Evolutionary conservation across 192 early-diverging fungal species (phyloP).

Genomic region (Kappamyces sp.): DNA sequence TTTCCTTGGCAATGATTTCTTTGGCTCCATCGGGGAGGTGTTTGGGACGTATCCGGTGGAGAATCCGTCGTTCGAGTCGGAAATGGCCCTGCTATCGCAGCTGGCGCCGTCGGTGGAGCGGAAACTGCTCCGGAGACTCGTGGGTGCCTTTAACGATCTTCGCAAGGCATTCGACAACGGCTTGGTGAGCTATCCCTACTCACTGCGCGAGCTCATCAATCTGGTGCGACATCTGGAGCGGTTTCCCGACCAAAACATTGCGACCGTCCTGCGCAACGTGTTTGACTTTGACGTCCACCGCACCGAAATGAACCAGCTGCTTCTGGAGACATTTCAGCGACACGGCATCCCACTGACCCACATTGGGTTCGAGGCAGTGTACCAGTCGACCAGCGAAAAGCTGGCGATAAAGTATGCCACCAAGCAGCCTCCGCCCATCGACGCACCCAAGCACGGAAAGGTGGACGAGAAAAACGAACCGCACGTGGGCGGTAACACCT

Average conservation of each 20-base stretch:
- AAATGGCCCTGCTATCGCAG: constrained; percentile 63
- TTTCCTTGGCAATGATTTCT: constrained; percentile 80
- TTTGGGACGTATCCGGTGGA: constrained; percentile 64
- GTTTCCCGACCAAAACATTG: constrained; percentile 65
- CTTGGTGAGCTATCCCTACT: constrained; percentile 74
- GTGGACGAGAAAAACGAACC: constrained; percentile 33
- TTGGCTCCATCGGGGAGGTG: constrained; percentile 71
- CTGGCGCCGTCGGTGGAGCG: constrained; percentile 68
- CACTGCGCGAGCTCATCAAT: constrained; percentile 72
- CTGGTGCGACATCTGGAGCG: constrained; percentile 68
- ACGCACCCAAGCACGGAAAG: constrained; percentile 36
- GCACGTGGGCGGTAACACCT: constrained; percentile 39
- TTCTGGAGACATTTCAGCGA: constrained; percentile 14
- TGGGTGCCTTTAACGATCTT: constrained; percentile 66
- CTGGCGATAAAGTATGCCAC: constrained; percentile 8
- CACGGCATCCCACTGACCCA: constrained; percentile 6
- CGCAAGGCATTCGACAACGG: constrained; percentile 67
- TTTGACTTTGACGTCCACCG: constrained; percentile 72
- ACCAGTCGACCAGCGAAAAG: not conserved
- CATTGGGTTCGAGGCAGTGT: constrained; percentile 2
- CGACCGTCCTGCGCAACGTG: constrained; percentile 65
- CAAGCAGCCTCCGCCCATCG: constrained; percentile 9
- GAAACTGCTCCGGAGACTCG: constrained; percentile 56
- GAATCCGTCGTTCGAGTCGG: constrained; percentile 70
- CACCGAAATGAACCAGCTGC: constrained; percentile 27